A percentile compares a stretch with the other conserved stretches of the same genome.
These are phyloP conservation scores for Flagelloscypha sp. DNA, from an alignment of 768 basidiomycete species.

Conservation along the genomic window DNA sequence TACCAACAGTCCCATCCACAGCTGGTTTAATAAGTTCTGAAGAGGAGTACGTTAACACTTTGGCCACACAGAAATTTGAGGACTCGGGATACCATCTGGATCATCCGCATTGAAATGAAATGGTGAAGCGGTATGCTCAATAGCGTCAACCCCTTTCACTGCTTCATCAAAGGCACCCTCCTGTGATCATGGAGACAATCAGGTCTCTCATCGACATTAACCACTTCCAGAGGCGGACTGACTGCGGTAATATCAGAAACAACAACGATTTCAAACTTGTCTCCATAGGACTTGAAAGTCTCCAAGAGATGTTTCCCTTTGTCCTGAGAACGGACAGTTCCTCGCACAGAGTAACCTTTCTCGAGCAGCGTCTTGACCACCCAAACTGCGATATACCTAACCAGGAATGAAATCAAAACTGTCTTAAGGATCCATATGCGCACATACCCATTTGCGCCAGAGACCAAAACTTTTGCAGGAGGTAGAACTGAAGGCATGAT, in stretches of 20 bases:
- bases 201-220: neutral
- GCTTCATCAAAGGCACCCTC: constrained; percentile 72
- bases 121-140: constrained; percentile 65
- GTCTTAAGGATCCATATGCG: constrained; percentile 11
- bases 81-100: constrained; percentile 22
- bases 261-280: constrained; percentile 26
- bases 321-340: constrained; percentile 28
- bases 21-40: constrained; percentile 32
- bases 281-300: constrained; percentile 20
- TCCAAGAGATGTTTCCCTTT: constrained; percentile 34
- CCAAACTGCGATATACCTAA: constrained; percentile 22
- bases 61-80: neutral
- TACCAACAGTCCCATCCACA: constrained; percentile 30
- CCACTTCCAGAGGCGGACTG: constrained; percentile 3
- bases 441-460: constrained; percentile 12
- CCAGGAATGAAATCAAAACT: too few species aligned
- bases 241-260: constrained; percentile 34
- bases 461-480: constrained; percentile 5
- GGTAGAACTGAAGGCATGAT: constrained; percentile 4
- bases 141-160: constrained; percentile 65
- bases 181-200: constrained; percentile 23
- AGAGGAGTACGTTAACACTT: neutral
- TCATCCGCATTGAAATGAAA: constrained; percentile 39
- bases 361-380: constrained; percentile 35
- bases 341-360: constrained; percentile 33